phyloP scores from a whole-genome alignment of 2,329 filamentous ascomycete genomes.

The Sarocladium oryzae region DNA sequence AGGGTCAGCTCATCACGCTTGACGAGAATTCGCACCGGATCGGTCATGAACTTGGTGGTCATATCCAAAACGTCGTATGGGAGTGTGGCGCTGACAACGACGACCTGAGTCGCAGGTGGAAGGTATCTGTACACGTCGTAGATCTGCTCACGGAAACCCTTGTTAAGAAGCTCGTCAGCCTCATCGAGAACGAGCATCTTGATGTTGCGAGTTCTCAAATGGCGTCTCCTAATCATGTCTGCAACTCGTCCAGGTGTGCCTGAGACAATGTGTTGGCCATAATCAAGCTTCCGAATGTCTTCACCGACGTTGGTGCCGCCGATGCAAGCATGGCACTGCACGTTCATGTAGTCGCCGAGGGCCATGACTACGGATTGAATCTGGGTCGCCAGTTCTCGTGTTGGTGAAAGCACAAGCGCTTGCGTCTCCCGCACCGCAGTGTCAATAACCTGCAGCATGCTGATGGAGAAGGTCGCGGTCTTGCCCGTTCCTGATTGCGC shows the following conservation, averaged over 20 bases:
- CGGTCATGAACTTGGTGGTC: constrained; percentile 99
- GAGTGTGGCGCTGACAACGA: constrained; percentile 92
- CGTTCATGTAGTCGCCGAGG: constrained; percentile 99
- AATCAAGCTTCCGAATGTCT: constrained; percentile 95
- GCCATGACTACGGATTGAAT: constrained; percentile 99
- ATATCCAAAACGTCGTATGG: constrained; percentile 98
- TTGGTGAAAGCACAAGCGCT: constrained; percentile 91
- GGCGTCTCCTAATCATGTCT: constrained; percentile 55
- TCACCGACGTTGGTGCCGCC: constrained; percentile 97
- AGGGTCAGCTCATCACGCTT: constrained; percentile 98
- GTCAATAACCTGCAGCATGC: constrained; percentile 92
- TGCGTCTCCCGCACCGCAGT: constrained; percentile 89
- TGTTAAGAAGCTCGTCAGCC: constrained; percentile 67
- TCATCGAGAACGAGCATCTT: constrained; percentile 59
- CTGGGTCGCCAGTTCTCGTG: constrained; percentile 92
- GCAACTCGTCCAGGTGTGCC: constrained; percentile 92
- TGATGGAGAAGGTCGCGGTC: constrained; percentile 94
- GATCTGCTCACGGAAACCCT: constrained; percentile 96
- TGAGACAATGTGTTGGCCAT: constrained; percentile 95
- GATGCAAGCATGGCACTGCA: constrained; percentile 98
- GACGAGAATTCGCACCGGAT: constrained; percentile 91
- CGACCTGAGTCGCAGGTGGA: constrained; percentile 94
- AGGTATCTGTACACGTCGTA: constrained; percentile 98
- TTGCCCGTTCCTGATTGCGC: constrained; percentile 97
- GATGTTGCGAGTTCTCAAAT: constrained; percentile 54